phyloP scores from a whole-genome alignment of 805 yeast species.

The Saccharomycodes ludwigii region DNA sequence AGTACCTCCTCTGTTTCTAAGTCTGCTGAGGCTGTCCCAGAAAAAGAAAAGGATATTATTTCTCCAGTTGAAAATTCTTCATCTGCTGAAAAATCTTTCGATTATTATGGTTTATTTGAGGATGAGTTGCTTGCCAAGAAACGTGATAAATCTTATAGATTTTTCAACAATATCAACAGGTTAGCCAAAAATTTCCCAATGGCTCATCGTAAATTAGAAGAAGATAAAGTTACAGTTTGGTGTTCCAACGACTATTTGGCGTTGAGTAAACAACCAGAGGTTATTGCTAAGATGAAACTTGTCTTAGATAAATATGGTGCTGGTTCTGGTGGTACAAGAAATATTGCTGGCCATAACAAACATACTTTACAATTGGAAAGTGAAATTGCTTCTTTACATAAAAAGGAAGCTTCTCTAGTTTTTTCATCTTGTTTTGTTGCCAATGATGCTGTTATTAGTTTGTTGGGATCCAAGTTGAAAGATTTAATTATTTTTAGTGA shows the following conservation, averaged over 20 bases:
- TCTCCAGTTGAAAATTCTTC: constrained; percentile 16
- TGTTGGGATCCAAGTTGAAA: constrained; percentile 83
- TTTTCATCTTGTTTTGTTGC: constrained; percentile 95
- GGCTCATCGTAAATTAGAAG: constrained; percentile 70
- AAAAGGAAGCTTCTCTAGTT: constrained; percentile 89
- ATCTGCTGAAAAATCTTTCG: constrained; percentile 40
- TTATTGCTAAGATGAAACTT: constrained; percentile 61
- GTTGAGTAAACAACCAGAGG: constrained; percentile 73
- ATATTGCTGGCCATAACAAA: constrained; percentile 93
- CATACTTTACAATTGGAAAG: constrained; percentile 84
- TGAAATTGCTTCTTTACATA: constrained; percentile 80
- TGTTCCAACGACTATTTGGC: constrained; percentile 97
- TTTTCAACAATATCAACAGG: constrained; percentile 93
- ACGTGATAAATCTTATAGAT: constrained; percentile 84
- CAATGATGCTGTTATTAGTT: constrained; percentile 85
- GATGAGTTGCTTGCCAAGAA: constrained; percentile 63
- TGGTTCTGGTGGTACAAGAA: constrained; percentile 99
- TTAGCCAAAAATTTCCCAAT: constrained; percentile 86
- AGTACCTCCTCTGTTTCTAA: constrained; percentile 21
- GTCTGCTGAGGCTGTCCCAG: constrained; percentile 22
- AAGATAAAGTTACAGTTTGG: constrained; percentile 94
- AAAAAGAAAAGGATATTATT: constrained; percentile 22
- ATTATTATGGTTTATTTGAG: constrained; percentile 58
- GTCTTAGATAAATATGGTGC: constrained; percentile 87
- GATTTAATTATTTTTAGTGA: constrained; percentile 88